Conservation (phyloP, 768 basidiomycete genomes). For the Suillus decipiens region DNA sequence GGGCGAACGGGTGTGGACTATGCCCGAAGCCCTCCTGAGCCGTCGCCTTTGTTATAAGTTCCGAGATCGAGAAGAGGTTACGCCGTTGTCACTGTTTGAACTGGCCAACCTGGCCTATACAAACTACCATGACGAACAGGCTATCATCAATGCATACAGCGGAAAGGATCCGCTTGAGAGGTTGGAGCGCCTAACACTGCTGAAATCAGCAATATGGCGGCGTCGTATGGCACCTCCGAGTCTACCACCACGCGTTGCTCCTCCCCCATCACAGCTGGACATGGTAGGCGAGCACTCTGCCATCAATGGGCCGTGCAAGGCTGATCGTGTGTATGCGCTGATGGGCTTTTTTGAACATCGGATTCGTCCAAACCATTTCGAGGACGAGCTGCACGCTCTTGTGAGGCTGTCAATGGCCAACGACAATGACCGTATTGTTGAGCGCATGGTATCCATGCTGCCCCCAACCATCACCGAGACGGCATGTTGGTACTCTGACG, state of each 20-base stretch:
- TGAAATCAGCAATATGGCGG: background rate
- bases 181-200: background rate
- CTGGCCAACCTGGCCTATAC: background rate
- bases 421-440: background rate
- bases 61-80: background rate
- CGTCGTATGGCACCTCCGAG: background rate
- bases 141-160: background rate
- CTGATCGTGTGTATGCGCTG: background rate
- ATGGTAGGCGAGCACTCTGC: no score
- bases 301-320: no score
- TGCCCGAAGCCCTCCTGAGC: background rate
- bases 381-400: background rate
- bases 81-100: background rate
- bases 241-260: no score
- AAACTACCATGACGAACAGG: background rate
- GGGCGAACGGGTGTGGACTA: background rate
- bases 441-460: background rate
- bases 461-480: background rate
- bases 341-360: background rate
- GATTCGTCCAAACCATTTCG: background rate
- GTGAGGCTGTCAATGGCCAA: background rate
- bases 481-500: background rate
- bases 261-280: no score
- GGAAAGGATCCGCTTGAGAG: background rate
- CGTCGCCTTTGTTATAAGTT: background rate